These are phyloP conservation scores for Escallonia rubra DNA, from an alignment of 129 eudicot species.

Conservation along the genomic window DNA sequence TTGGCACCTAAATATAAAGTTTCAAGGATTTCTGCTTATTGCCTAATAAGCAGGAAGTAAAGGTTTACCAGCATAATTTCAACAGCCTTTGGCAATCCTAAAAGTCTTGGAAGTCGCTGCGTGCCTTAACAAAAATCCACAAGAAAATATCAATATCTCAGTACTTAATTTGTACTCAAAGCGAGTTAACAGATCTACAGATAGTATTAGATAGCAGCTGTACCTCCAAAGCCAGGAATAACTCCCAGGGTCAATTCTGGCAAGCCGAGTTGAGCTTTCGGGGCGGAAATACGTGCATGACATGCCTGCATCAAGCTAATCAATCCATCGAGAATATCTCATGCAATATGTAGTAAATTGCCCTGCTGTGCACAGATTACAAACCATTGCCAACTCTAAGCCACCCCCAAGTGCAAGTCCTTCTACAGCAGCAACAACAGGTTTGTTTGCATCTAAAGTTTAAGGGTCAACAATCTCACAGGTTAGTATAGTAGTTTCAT, in stretches of 20 bases:
- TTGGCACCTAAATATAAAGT: not conserved
- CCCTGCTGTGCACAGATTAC: conserved; percentile 17
- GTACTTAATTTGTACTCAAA: conserved; percentile 7
- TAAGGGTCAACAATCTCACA: not conserved
- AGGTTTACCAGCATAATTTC: conserved; percentile 87
- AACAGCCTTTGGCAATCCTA: conserved; percentile 78
- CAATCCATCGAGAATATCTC: not conserved
- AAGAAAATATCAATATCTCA: not conserved
- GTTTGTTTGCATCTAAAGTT: conserved; percentile 66
- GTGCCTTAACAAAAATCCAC: conserved; percentile 51
- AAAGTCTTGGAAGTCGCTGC: conserved; percentile 95
- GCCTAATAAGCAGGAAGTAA: conserved; percentile 1
- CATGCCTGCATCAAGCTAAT: conserved; percentile 51
- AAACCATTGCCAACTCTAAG: conserved; percentile 84
- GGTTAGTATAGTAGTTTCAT: not conserved
- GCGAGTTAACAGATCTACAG: not conserved
- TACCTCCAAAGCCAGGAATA: conserved; percentile 97
- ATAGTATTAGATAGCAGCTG: not conserved
- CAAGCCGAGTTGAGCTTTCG: conserved; percentile 81
- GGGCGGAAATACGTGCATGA: conserved; percentile 90
- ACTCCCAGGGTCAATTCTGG: conserved; percentile 95
- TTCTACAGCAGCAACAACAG: conserved; percentile 87
- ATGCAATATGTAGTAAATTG: not conserved
- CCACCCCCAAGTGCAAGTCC: conserved; percentile 99
- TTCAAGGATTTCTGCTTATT: not conserved